phyloP scores from a whole-genome alignment of 192 early-diverging fungal genomes.

The Oehlia diaphana region DNA sequence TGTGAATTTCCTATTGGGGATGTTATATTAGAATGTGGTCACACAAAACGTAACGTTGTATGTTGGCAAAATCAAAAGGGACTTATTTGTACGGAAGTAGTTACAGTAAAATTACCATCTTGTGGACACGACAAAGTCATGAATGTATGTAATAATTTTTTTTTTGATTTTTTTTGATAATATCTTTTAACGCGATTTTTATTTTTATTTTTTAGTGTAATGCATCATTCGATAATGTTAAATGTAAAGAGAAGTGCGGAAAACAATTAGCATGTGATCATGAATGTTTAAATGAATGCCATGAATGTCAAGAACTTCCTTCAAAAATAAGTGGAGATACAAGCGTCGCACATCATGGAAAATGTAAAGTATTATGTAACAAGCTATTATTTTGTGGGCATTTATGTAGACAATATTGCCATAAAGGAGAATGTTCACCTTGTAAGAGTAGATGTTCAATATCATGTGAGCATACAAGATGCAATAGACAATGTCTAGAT shows the following conservation, averaged over 20 bases:
- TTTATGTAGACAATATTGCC: slow-evolving; percentile 15
- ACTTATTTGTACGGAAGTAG: slow-evolving; percentile 30
- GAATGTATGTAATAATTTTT: not conserved
- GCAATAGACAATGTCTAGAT: slow-evolving; percentile 37
- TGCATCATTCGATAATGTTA: not conserved
- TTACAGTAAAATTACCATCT: slow-evolving; percentile 28
- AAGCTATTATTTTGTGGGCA: slow-evolving; percentile 37
- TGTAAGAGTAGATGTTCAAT: slow-evolving; percentile 43
- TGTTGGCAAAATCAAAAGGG: not conserved
- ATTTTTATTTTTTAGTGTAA: slow-evolving; percentile 28
- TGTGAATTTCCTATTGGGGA: not conserved
- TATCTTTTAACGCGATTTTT: not conserved
- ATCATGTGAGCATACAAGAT: slow-evolving; percentile 44
- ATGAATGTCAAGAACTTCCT: slow-evolving; percentile 32
- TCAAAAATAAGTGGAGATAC: too few species aligned
- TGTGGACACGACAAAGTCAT: slow-evolving; percentile 45
- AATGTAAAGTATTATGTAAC: slow-evolving; percentile 23
- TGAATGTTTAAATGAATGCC: slow-evolving; percentile 40
- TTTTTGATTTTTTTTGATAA: not conserved
- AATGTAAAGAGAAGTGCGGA: slow-evolving; percentile 38
- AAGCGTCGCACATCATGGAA: not conserved
- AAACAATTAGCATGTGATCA: slow-evolving; percentile 38
- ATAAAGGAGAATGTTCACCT: slow-evolving; percentile 30
- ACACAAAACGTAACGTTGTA: not conserved
- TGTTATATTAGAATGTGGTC: not conserved